Percentiles rank a stretch among this genome's conserved stretches.
These are phyloP conservation scores for Fusarium denticulatum DNA, from an alignment of 2,329 filamentous ascomycete genomes.

Conservation along the genomic window DNA sequence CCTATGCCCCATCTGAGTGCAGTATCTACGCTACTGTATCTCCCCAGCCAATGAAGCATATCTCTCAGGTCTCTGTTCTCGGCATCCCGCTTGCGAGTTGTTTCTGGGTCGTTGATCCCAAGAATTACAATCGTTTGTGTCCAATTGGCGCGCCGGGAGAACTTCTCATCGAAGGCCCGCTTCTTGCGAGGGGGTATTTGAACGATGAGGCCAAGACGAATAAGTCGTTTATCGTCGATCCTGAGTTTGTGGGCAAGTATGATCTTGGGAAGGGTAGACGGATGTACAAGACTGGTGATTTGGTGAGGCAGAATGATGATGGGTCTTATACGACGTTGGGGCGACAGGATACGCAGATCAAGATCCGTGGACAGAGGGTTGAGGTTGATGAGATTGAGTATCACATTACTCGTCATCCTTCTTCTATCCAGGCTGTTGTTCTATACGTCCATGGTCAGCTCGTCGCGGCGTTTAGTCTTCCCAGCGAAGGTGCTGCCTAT, in stretches of 20 bases:
- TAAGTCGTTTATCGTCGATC: not conserved
- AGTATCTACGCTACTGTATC: constrained; percentile 1
- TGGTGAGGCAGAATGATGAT: constrained; percentile 1
- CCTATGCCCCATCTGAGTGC: not conserved
- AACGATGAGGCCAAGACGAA: not conserved
- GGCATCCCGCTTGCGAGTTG: not conserved
- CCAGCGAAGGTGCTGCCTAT: not conserved
- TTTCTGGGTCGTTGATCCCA: constrained; percentile 6
- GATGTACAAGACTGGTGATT: not conserved
- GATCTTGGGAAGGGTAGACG: not conserved
- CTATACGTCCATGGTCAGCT: not conserved
- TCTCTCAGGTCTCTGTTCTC: not conserved
- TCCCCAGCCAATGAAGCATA: not conserved
- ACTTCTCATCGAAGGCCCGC: constrained; percentile 1
- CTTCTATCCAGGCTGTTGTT: not conserved
- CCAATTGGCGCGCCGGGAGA: constrained; percentile 2
- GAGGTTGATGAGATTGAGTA: constrained; percentile 6
- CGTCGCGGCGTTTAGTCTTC: not conserved
- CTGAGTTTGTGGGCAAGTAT: not conserved
- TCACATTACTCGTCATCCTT: not conserved
- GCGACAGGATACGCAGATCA: not conserved
- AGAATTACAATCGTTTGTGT: not conserved
- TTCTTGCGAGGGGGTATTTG: constrained; percentile 3
- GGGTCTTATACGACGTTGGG: not conserved
- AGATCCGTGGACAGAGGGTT: constrained; percentile 1